phyloP scores from a whole-genome alignment of 345 rosid species.

The Alliaria petiolata region DNA sequence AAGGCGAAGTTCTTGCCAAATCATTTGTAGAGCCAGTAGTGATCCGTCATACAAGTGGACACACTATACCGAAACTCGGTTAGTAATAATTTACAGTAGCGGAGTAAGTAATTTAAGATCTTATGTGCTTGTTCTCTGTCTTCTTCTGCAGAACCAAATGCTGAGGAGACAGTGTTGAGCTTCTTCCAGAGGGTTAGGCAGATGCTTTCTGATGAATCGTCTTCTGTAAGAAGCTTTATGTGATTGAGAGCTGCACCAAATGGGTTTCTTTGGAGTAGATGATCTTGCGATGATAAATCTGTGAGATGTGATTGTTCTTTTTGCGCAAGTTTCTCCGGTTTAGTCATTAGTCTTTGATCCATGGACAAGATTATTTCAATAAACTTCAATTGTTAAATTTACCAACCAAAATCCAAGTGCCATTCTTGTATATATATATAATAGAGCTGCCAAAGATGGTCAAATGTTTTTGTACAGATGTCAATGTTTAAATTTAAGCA shows the following conservation, averaged over 20 bases:
- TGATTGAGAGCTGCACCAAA: neutral
- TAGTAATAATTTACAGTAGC: neutral
- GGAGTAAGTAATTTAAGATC: neutral
- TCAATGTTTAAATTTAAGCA: neutral
- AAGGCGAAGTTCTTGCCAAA: slow-evolving; percentile 33
- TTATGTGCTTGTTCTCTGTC: neutral
- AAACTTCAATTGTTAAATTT: neutral
- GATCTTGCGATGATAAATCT: too few species aligned
- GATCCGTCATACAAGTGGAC: slow-evolving; percentile 47
- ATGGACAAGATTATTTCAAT: neutral
- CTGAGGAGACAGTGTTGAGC: slow-evolving; percentile 27
- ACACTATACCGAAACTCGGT: slow-evolving; percentile 51
- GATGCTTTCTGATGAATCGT: slow-evolving; percentile 19
- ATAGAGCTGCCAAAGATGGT: neutral
- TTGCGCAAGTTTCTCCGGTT: neutral
- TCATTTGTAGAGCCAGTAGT: slow-evolving; percentile 56
- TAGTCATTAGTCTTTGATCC: neutral
- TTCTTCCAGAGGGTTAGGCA: slow-evolving; percentile 34
- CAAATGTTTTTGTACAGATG: neutral
- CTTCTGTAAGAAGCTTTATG: slow-evolving; percentile 17
- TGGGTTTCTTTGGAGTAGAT: neutral
- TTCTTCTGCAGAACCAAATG: slow-evolving; percentile 29
- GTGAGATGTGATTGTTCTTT: neutral
- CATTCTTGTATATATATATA: neutral
- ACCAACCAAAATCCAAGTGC: neutral